Percentiles rank a stretch among this genome's conserved stretches.
phyloP scores from a whole-genome alignment of 345 rosid genomes.

The Citrus unshiu region DNA sequence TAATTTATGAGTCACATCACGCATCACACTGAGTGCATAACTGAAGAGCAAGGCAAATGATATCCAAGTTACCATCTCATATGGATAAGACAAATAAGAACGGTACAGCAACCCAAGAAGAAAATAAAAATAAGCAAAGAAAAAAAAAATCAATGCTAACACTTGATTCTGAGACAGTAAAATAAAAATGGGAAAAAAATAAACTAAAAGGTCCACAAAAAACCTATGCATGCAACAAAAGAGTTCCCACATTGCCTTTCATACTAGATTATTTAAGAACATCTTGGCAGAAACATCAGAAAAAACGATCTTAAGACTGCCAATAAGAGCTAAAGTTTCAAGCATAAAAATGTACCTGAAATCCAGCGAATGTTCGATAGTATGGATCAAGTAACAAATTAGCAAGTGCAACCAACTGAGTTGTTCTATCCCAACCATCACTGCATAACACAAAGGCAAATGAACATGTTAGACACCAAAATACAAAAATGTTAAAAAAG shows the following conservation, averaged over 20 bases:
- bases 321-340: background rate
- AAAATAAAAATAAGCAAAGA: background rate
- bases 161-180: background rate
- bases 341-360: conserved; percentile 62
- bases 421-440: conserved; percentile 99
- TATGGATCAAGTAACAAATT: conserved; percentile 93
- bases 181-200: conserved; percentile 2
- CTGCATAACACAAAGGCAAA: conserved; percentile 38
- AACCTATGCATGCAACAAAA: conserved; percentile 7
- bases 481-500: background rate
- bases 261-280: background rate
- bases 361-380: conserved; percentile 85
- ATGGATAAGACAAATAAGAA: background rate
- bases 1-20: background rate
- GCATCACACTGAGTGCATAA: background rate
- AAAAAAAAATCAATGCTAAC: background rate
- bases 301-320: background rate
- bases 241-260: background rate
- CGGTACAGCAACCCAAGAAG: background rate
- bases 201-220: background rate
- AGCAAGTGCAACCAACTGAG: conserved; percentile 92
- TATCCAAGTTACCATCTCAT: background rate
- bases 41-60: background rate
- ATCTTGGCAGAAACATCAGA: background rate
- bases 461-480: conserved; percentile 1